Base-by-base conservation (phyloP, 208 protist genomes). In the Trypanosoma rangeli region DNA sequence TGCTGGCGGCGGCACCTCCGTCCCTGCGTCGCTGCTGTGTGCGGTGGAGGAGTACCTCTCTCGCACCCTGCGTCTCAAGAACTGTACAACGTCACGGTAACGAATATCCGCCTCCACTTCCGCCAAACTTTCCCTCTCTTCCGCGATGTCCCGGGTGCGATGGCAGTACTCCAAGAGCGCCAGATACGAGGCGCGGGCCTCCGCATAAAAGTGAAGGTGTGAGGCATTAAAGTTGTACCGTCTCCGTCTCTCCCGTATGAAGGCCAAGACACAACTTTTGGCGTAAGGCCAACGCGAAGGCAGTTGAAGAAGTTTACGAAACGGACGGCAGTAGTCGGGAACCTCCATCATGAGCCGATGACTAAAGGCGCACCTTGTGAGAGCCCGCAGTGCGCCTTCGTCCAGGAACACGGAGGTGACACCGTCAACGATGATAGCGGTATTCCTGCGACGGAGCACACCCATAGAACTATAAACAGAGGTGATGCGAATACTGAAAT, bases 211-310 rank as follows among this genome's bases (percentile, higher is more conserved):
- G 60, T 81, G 69, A 5, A 95, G 49, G 55, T 95, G 81, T 20
- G 86, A 88, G 0, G 74, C 69, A 62, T 86, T 95, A 74, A 83
- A 86, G 78, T 95, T 95, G 76, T 84, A 93, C 13, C 87, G 83
- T 60, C 79, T 70, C 29, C 72, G 65, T 60, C 78, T 68, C 53
- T 95, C 83, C 13, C 78, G 83, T 28, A 93, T 49, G 24, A 82
- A 63, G 37, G 79, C 72, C 16, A 93, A 7, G 16, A 90, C 76
- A 68, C 81, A 90, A 55, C 63, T 64, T 37, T 53, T 70, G 8
- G 74, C 77, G 74, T 90, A 93, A 15, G 64, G 62, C 86, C 90
- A 95, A 10, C 82, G 71, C 16, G 86, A 91, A 10, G 55, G 48
- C n/a, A 68, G 64, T 0, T 53, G 56, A 24, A 50, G 59, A 20